A percentile compares a stretch with the other conserved stretches of the same genome.
Conservation (phyloP, 257 asterid species). For the Ballota nigra region DNA sequence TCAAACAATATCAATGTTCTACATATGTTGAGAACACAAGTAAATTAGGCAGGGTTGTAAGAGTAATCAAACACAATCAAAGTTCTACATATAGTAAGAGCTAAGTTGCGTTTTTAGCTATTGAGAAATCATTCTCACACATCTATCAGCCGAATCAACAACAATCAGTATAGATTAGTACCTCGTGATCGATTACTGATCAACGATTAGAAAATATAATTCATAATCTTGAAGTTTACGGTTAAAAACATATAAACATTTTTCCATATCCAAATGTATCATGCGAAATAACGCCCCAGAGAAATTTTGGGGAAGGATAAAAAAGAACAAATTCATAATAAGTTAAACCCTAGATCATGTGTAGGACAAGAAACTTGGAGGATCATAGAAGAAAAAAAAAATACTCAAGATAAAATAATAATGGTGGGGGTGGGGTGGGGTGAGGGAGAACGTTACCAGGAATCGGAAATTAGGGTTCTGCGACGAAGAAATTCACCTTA, state of each 20-base stretch:
- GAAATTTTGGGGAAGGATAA: neutral
- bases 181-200: neutral
- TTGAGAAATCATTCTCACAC: neutral
- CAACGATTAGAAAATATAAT: neutral
- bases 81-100: neutral
- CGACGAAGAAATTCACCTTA: slow-evolving; percentile 11
- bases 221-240: neutral
- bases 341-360: neutral
- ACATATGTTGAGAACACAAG: neutral
- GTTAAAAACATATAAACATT: neutral
- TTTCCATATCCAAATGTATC: neutral
- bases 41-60: no score
- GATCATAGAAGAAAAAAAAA: neutral
- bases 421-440: neutral
- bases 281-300: neutral
- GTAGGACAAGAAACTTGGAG: neutral
- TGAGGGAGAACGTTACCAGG: neutral
- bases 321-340: neutral
- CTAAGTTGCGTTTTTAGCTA: no score
- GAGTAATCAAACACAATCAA: neutral
- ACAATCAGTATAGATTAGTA: neutral
- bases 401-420: no score
- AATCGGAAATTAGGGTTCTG: slow-evolving; percentile 21
- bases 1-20: neutral
- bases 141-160: neutral